Conservation (phyloP, 257 asterid species). For the Solanum ahanhuiri region DNA sequence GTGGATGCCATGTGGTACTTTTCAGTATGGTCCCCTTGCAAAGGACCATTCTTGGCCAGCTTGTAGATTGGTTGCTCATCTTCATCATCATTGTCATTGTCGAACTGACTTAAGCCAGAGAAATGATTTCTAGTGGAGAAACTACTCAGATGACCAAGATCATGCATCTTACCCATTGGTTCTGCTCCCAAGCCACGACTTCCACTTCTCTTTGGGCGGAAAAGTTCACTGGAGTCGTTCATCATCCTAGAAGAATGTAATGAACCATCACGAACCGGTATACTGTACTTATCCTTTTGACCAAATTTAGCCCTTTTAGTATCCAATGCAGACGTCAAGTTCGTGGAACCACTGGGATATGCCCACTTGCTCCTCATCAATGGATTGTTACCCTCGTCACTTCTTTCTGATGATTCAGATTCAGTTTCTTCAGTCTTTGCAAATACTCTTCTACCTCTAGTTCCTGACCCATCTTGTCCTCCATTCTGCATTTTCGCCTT, state of each 20-base stretch:
- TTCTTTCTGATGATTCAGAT: conserved; percentile 83
- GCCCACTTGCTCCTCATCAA: conserved; percentile 97
- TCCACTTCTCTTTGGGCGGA: conserved; percentile 27
- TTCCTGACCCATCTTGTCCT: conserved; percentile 31
- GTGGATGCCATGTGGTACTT: conserved; percentile 34
- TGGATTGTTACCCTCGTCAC: conserved; percentile 72
- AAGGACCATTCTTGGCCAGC: conserved; percentile 50
- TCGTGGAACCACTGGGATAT: conserved; percentile 60
- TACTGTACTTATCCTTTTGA: conserved; percentile 42
- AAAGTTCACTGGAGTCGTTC: conserved; percentile 30
- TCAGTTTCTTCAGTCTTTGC: conserved; percentile 76
- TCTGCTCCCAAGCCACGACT: conserved; percentile 21
- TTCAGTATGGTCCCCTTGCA: conserved; percentile 39
- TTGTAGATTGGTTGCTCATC: conserved; percentile 41
- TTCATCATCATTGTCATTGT: conserved; percentile 20
- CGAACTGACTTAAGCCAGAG: conserved; percentile 31
- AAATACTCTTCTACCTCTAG: conserved; percentile 30
- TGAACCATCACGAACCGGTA: conserved; percentile 38
- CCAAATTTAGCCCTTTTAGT: conserved; percentile 34
- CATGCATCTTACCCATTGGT: conserved; percentile 66
- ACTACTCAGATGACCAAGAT: conserved; percentile 38
- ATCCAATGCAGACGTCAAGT: conserved; percentile 32
- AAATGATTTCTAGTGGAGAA: conserved; percentile 28
- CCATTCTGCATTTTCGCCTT: conserved; percentile 37
- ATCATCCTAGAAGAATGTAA: conserved; percentile 26